phyloP scores from a whole-genome alignment of 1,284 basidiomycete genomes.

The Agaricales sp. region DNA sequence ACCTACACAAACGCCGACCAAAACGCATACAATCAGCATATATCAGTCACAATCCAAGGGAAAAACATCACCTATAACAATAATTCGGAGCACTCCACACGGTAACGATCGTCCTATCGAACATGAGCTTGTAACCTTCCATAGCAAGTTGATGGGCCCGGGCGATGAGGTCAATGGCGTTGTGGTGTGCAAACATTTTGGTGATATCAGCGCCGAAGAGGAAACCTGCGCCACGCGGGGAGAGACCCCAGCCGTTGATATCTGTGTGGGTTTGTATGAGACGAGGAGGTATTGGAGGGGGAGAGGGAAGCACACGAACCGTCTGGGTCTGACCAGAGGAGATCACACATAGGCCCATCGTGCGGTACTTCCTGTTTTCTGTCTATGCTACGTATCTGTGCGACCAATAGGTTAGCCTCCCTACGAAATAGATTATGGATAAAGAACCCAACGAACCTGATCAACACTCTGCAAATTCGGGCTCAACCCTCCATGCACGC shows the following conservation, averaged over 20 bases:
- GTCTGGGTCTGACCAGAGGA: constrained; percentile 98
- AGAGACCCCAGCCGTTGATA: constrained; percentile 90
- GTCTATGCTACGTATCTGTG: constrained; percentile 90
- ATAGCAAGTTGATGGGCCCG: constrained; percentile 97
- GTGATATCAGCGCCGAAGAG: constrained; percentile 93
- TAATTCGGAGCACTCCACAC: constrained; percentile 99
- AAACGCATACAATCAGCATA: constrained; percentile 4
- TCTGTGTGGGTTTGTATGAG: constrained; percentile 31
- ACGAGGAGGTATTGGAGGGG: constrained; percentile 5
- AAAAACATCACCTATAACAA: constrained; percentile 74
- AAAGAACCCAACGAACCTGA: constrained; percentile 56
- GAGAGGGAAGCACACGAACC: constrained; percentile 34
- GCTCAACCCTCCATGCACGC: constrained; percentile 89
- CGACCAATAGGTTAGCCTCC: too few species aligned
- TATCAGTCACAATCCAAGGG: background rate
- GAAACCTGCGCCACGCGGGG: constrained; percentile 94
- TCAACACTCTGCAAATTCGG: constrained; percentile 63
- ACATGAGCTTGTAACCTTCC: constrained; percentile 99
- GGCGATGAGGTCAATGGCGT: constrained; percentile 91
- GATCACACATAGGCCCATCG: constrained; percentile 97
- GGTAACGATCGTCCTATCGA: constrained; percentile 91
- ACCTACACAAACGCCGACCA: constrained; percentile 34
- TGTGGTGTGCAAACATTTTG: constrained; percentile 82
- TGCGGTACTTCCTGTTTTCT: constrained; percentile 99
- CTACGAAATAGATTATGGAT: too few species aligned